Conservation (phyloP, 2,329 filamentous ascomycete genomes). For the Fusarium redolens region DNA sequence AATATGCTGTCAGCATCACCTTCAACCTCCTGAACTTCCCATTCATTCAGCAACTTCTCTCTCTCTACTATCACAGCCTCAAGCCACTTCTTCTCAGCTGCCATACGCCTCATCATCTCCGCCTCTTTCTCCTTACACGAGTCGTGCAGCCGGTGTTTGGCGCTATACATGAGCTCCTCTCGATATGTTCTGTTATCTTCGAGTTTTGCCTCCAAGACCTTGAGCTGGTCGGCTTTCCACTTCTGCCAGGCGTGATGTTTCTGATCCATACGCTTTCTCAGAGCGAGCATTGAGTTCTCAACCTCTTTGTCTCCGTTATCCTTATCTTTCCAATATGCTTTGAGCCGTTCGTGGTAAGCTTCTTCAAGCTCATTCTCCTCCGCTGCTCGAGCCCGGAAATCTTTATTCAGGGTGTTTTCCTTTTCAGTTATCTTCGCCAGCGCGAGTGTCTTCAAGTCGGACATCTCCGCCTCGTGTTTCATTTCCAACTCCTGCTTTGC, state of each 20-base stretch:
- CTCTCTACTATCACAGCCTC: conserved; percentile 59
- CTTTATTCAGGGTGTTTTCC: conserved; percentile 51
- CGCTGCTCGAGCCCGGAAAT: conserved; percentile 55
- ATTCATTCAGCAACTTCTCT: conserved; percentile 54
- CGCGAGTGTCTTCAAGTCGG: conserved; percentile 42
- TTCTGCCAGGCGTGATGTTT: conserved; percentile 55
- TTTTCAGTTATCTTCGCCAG: conserved; percentile 48
- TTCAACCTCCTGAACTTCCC: conserved; percentile 58
- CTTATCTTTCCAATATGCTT: conserved; percentile 53
- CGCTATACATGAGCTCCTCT: conserved; percentile 57
- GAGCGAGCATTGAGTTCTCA: conserved; percentile 48
- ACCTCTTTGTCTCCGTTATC: conserved; percentile 48
- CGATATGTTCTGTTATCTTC: conserved; percentile 55
- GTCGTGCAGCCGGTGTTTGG: conserved; percentile 48
- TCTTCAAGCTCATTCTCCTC: conserved; percentile 58
- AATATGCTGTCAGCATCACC: conserved; percentile 52
- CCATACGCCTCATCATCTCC: conserved; percentile 49
- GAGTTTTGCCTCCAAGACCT: conserved; percentile 49
- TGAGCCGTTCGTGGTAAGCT: conserved; percentile 55
- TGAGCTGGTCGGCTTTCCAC: conserved; percentile 56
- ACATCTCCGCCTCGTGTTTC: conserved; percentile 50
- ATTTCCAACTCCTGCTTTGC: conserved; percentile 47
- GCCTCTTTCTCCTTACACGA: conserved; percentile 45
- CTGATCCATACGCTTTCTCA: conserved; percentile 56
- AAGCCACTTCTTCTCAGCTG: conserved; percentile 62